Conservation (phyloP, 352 stramenopile genomes). For the Blastocystis sp. region DNA sequence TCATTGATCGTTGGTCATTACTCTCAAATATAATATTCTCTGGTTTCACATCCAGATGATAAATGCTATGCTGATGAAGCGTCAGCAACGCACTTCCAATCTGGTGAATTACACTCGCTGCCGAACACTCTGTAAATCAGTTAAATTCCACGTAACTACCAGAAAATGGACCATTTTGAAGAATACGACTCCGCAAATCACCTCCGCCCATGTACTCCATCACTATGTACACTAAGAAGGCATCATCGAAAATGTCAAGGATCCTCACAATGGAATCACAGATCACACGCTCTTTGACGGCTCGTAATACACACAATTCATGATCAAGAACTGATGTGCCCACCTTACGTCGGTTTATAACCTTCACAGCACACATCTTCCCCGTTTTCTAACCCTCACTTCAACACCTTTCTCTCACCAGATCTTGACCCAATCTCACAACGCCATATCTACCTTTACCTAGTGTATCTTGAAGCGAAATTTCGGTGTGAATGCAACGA, state of each 20-base stretch:
- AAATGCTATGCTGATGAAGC: neutral
- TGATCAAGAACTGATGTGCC: neutral
- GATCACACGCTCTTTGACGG: neutral
- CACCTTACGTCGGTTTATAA: slow-evolving; percentile 23
- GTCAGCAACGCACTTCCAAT: neutral
- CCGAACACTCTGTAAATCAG: neutral
- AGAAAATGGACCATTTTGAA: neutral
- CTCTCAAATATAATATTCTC: slow-evolving; percentile 54
- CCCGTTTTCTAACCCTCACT: neutral
- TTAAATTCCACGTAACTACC: neutral
- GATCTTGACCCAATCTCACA: neutral
- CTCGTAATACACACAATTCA: neutral
- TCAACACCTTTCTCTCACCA: neutral
- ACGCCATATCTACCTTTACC: slow-evolving; percentile 12
- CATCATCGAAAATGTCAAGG: slow-evolving; percentile 11
- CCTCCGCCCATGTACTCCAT: slow-evolving; percentile 44
- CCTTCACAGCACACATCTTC: slow-evolving; percentile 16
- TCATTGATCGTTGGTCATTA: neutral
- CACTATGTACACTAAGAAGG: slow-evolving; percentile 19
- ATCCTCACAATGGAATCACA: neutral
- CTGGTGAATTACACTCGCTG: neutral
- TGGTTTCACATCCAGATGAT: slow-evolving; percentile 43
- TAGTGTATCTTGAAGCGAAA: slow-evolving; percentile 17
- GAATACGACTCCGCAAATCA: neutral
- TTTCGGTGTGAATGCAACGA: neutral